A percentile compares a stretch with the other conserved stretches of the same genome.
phyloP scores from a whole-genome alignment of 257 asterid species.

The Jacaranda mimosifolia region DNA sequence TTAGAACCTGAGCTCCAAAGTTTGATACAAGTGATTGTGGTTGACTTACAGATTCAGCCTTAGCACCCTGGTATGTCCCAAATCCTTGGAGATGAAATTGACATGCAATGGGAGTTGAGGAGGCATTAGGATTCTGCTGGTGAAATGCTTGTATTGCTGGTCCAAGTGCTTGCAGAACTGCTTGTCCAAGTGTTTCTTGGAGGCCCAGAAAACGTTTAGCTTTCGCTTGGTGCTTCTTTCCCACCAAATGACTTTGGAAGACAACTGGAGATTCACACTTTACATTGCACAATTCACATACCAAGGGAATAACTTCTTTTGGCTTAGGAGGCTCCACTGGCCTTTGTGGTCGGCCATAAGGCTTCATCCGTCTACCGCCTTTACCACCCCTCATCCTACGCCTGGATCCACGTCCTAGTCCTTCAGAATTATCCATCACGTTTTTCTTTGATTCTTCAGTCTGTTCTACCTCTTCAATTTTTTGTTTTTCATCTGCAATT shows the following conservation, averaged over 20 bases:
- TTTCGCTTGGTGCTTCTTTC: conserved; percentile 66
- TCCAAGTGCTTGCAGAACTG: conserved; percentile 46
- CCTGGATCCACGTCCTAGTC: conserved; percentile 48
- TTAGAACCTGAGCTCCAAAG: neutral
- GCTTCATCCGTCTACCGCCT: conserved; percentile 43
- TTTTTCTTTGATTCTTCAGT: conserved; percentile 40
- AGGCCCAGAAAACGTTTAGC: conserved; percentile 59
- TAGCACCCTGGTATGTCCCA: conserved; percentile 34
- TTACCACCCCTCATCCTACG: conserved; percentile 54
- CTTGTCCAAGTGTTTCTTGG: conserved; percentile 54
- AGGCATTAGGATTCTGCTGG: conserved; percentile 44
- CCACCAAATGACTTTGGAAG: conserved; percentile 70
- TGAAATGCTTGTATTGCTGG: conserved; percentile 53
- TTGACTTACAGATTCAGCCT: conserved; percentile 31
- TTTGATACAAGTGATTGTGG: conserved; percentile 12
- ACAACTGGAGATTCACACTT: conserved; percentile 61
- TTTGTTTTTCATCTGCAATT: conserved; percentile 43
- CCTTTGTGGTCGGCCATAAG: conserved; percentile 43
- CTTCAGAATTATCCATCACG: conserved; percentile 34
- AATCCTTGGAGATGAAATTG: conserved; percentile 45
- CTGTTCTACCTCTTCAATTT: conserved; percentile 42
- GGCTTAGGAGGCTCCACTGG: conserved; percentile 53
- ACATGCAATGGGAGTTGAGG: conserved; percentile 43
- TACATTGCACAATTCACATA: conserved; percentile 67
- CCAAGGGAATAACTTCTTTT: conserved; percentile 57